A percentile compares a stretch with the other conserved stretches of the same genome.
These are phyloP conservation scores for Gentiana dahurica DNA, from an alignment of 257 asterid genomes.

Conservation along the genomic window DNA sequence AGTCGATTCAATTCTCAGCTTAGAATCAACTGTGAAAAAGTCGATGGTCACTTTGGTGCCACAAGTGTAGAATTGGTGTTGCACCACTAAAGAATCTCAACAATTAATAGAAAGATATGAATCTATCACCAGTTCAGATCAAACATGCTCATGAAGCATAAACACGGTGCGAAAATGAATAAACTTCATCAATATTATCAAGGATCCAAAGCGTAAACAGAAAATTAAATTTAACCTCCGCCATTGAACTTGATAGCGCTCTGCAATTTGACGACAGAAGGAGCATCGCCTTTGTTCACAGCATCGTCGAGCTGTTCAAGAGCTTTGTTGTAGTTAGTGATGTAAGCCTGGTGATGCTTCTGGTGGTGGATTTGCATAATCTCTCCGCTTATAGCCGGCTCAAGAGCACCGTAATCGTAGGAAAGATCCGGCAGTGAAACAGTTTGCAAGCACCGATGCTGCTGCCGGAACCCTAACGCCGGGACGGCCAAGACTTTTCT, in stretches of 20 bases:
- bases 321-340: conserved; percentile 83
- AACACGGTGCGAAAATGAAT: too few species aligned
- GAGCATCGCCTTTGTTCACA: conserved; percentile 50
- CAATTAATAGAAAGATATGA: too few species aligned
- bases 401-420: conserved; percentile 80
- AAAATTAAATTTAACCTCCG: conserved; percentile 46
- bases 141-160: too few species aligned
- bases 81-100: too few species aligned
- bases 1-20: too few species aligned
- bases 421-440: conserved; percentile 73
- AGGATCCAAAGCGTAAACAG: too few species aligned
- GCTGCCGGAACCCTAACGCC: conserved; percentile 26
- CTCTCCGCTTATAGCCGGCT: conserved; percentile 81
- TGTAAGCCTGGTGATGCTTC: conserved; percentile 89
- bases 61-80: too few species aligned
- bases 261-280: conserved; percentile 70
- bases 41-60: too few species aligned
- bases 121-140: too few species aligned
- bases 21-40: too few species aligned
- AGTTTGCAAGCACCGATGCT: conserved; percentile 47
- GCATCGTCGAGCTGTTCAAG: conserved; percentile 81
- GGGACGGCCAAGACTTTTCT: conserved; percentile 17
- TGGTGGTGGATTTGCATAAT: conserved; percentile 96
- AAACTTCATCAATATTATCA: too few species aligned
- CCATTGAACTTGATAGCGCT: conserved; percentile 90